A percentile compares a stretch with the other conserved stretches of the same genome.
These are phyloP conservation scores for Pyrenochaeta sp. DNA, from an alignment of 2,329 filamentous ascomycete species.

Conservation along the genomic window DNA sequence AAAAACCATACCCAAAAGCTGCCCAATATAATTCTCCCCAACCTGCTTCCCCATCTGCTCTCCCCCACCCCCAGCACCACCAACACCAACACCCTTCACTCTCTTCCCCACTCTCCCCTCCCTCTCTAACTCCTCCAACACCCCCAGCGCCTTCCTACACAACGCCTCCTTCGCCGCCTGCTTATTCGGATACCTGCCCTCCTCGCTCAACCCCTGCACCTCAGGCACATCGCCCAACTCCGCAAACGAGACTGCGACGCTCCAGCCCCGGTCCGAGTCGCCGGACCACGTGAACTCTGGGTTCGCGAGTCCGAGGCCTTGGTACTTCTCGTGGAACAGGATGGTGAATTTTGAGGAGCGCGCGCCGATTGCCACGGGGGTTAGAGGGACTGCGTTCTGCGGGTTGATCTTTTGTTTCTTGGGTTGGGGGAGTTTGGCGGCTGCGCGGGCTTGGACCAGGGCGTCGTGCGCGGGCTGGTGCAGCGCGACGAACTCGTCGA, in stretches of 20 bases:
- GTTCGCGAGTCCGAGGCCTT: slow-evolving; percentile 29
- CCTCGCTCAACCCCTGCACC: slow-evolving; percentile 23
- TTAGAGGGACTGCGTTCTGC: neutral
- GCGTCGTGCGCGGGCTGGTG: slow-evolving; percentile 14
- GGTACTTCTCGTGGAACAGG: slow-evolving; percentile 34
- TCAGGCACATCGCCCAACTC: slow-evolving; percentile 17
- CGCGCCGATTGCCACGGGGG: slow-evolving; percentile 30
- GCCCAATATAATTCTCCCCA: slow-evolving; percentile 44
- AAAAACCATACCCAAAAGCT: slow-evolving; percentile 49
- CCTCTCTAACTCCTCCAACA: slow-evolving; percentile 31
- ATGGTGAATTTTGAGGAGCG: slow-evolving; percentile 27
- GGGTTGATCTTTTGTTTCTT: slow-evolving; percentile 15
- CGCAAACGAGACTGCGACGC: slow-evolving; percentile 30
- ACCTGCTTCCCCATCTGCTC: slow-evolving; percentile 9
- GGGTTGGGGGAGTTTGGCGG: slow-evolving; percentile 2
- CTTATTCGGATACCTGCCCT: slow-evolving; percentile 46
- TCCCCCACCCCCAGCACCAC: neutral
- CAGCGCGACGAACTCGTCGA: slow-evolving; percentile 29
- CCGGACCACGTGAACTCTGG: slow-evolving; percentile 29
- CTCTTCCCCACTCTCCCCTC: slow-evolving; percentile 32
- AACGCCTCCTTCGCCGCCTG: slow-evolving; percentile 53
- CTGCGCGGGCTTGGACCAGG: slow-evolving; percentile 11
- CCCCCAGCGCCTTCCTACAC: slow-evolving; percentile 39
- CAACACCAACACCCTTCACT: slow-evolving; percentile 19
- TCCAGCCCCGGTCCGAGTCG: slow-evolving; percentile 22